A percentile compares a stretch with the other conserved stretches of the same genome.
Evolutionary conservation across 2,329 filamentous ascomycete species (phyloP).

Genomic region (Coniochaeta hoffmannii): DNA sequence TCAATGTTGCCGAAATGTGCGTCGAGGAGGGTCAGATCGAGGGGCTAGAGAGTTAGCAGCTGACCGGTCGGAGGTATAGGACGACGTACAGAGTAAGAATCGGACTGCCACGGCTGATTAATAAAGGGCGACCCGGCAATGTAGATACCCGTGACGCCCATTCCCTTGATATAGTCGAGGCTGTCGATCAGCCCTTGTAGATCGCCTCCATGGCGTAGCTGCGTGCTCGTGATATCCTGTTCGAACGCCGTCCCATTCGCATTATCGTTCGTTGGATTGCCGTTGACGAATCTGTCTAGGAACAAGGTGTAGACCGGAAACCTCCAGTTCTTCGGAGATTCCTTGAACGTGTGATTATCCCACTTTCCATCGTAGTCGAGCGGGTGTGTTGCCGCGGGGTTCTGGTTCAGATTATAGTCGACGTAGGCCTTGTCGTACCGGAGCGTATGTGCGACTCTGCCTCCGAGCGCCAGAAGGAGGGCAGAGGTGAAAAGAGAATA

Average conservation of each 20-base stretch:
- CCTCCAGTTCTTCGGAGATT: slow-evolving; percentile 52
- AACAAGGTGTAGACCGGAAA: slow-evolving; percentile 61
- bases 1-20: slow-evolving; percentile 53
- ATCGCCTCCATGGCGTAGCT: slow-evolving; percentile 58
- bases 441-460: slow-evolving; percentile 5
- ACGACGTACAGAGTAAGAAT: slow-evolving; percentile 40
- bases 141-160: slow-evolving; percentile 57
- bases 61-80: slow-evolving; percentile 15
- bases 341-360: slow-evolving; percentile 38
- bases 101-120: slow-evolving; percentile 56
- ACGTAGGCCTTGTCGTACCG: slow-evolving; percentile 10
- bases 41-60: slow-evolving; percentile 20
- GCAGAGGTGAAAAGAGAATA: neutral
- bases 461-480: neutral
- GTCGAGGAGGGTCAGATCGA: slow-evolving; percentile 57
- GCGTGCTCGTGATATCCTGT: slow-evolving; percentile 51
- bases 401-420: slow-evolving; percentile 20
- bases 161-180: slow-evolving; percentile 56
- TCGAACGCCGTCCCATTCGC: slow-evolving; percentile 54
- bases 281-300: slow-evolving; percentile 57
- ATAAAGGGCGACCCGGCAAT: slow-evolving; percentile 57
- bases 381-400: slow-evolving; percentile 39
- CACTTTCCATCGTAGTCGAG: slow-evolving; percentile 47
- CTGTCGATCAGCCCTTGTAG: slow-evolving; percentile 49
- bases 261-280: slow-evolving; percentile 57